Evolutionary conservation across 2,329 filamentous ascomycete genomes (phyloP).

Genomic region (Epicoccum sorghinum): DNA sequence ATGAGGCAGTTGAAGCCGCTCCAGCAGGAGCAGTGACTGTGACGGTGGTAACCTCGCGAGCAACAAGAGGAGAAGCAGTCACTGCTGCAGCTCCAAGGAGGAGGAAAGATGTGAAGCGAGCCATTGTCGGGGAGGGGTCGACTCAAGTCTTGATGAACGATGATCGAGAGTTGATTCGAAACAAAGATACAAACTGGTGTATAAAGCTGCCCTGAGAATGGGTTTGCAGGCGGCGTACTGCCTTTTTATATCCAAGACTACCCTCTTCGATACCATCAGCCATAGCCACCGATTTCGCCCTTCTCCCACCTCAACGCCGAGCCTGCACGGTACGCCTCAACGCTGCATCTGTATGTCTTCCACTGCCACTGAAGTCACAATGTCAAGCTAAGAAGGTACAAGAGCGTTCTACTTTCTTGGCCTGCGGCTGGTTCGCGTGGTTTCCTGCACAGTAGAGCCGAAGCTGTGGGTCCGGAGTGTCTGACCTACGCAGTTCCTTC

Average conservation of each 20-base stretch:
- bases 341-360: constrained; percentile 11
- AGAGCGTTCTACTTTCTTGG: constrained; percentile 23
- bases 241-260: constrained; percentile 28
- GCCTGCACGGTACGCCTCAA: constrained; percentile 22
- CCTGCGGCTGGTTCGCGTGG: constrained; percentile 20
- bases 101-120: constrained; percentile 28
- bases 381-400: constrained; percentile 17
- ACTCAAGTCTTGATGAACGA: constrained; percentile 1
- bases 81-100: constrained; percentile 36
- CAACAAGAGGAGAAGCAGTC: constrained; percentile 34
- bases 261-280: neutral
- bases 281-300: constrained; percentile 15
- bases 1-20: constrained; percentile 27
- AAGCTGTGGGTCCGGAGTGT: constrained; percentile 15
- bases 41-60: constrained; percentile 29
- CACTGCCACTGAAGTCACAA: constrained; percentile 15
- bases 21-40: constrained; percentile 28
- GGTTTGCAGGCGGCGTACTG: constrained; percentile 15
- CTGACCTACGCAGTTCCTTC: constrained; percentile 14
- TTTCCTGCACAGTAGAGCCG: constrained; percentile 16
- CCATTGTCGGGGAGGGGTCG: constrained; percentile 26
- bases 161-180: constrained; percentile 9
- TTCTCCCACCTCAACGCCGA: constrained; percentile 16
- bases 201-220: constrained; percentile 16
- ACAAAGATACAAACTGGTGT: constrained; percentile 25